A percentile compares a stretch with the other conserved stretches of the same genome.
These are phyloP conservation scores for Malbranchea cinnamomea DNA, from an alignment of 2,329 filamentous ascomycete species.

Conservation along the genomic window DNA sequence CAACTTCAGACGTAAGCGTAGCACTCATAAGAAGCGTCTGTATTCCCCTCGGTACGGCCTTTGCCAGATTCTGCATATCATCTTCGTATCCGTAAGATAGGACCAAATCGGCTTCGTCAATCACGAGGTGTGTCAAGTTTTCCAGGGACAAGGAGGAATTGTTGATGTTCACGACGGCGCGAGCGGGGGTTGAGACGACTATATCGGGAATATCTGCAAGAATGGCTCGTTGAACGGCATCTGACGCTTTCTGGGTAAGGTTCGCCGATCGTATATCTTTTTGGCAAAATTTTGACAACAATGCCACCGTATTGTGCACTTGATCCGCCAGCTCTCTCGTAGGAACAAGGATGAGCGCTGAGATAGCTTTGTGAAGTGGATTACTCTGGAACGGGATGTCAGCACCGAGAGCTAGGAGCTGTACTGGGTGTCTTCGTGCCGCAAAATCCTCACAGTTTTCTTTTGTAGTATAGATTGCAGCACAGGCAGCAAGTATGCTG, in stretches of 20 bases:
- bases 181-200: constrained; percentile 78
- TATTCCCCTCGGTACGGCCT: constrained; percentile 64
- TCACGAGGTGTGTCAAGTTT: constrained; percentile 60
- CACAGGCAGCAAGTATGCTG: constrained; percentile 86
- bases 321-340: constrained; percentile 91
- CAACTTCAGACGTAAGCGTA: constrained; percentile 75
- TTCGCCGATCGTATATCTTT: constrained; percentile 74
- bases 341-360: constrained; percentile 80
- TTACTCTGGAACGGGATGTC: constrained; percentile 46
- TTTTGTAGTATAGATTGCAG: constrained; percentile 67
- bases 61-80: constrained; percentile 66
- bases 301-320: constrained; percentile 62
- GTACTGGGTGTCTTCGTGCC: too few relatives aligned
- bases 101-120: constrained; percentile 90
- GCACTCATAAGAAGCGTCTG: constrained; percentile 92
- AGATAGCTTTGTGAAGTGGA: constrained; percentile 36
- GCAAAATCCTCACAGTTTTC: constrained; percentile 42
- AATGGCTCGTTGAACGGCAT: constrained; percentile 73
- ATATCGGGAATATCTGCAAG: constrained; percentile 78
- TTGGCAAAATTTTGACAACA: constrained; percentile 67
- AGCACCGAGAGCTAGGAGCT: too few relatives aligned
- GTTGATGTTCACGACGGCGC: constrained; percentile 64
- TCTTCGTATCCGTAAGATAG: constrained; percentile 89
- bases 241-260: constrained; percentile 77
- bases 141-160: constrained; percentile 55